These are phyloP conservation scores for Penicillium psychrofluorescens DNA, from an alignment of 495 filamentous ascomycete genomes.

Conservation along the genomic window DNA sequence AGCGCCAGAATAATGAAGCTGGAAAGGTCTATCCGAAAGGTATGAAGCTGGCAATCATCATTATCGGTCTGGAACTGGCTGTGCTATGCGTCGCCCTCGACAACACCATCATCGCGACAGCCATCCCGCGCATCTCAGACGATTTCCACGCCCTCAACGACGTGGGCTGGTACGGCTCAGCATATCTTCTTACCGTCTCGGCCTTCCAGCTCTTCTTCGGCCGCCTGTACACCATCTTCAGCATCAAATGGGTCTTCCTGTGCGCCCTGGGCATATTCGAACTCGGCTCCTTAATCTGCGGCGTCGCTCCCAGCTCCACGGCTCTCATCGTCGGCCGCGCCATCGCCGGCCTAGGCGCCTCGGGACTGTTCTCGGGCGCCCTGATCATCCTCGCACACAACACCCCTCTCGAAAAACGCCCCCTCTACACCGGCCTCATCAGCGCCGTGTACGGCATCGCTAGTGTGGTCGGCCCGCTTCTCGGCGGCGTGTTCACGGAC, in stretches of 20 bases:
- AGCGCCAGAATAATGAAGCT: no score
- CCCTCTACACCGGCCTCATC: constrained; percentile 65
- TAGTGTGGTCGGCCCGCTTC: constrained; percentile 67
- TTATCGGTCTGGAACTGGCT: no score
- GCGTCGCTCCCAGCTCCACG: constrained; percentile 62
- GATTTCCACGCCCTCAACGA: constrained; percentile 68
- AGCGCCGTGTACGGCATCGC: constrained; percentile 76
- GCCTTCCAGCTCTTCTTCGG: constrained; percentile 68
- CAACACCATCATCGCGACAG: constrained; percentile 78
- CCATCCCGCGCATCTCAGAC: constrained; percentile 78
- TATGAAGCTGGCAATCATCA: no score
- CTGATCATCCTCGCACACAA: constrained; percentile 72
- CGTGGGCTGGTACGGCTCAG: constrained; percentile 75
- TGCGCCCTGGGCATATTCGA: constrained; percentile 71
- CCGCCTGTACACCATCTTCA: constrained; percentile 73
- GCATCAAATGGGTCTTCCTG: constrained; percentile 67
- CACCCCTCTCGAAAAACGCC: constrained; percentile 64
- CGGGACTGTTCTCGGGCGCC: constrained; percentile 77
- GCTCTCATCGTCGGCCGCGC: constrained; percentile 80
- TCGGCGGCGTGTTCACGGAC: constrained; percentile 56
- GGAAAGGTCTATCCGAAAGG: no score
- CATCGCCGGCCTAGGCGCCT: constrained; percentile 71
- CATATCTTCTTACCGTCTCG: constrained; percentile 64
- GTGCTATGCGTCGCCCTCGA: constrained; percentile 19
- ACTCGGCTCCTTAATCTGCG: constrained; percentile 76